These are phyloP conservation scores for Beverwykella pulmonaria DNA, from an alignment of 495 filamentous ascomycete species.

Conservation along the genomic window DNA sequence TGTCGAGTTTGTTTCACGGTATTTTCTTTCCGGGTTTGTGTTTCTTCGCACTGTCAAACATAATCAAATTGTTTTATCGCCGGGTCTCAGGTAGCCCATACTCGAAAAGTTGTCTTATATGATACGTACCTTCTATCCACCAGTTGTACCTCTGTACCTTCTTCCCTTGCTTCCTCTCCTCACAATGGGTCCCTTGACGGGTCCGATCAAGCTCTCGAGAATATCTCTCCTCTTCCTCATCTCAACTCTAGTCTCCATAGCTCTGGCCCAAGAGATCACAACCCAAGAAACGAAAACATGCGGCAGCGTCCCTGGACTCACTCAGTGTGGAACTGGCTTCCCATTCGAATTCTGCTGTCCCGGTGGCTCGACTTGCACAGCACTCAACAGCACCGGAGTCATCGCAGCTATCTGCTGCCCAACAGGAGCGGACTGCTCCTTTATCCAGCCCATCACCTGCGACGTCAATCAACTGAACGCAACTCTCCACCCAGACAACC, in stretches of 20 bases:
- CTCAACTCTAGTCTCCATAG: slow-evolving; percentile 40
- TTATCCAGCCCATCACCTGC: slow-evolving; percentile 72
- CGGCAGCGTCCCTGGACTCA: slow-evolving; percentile 48
- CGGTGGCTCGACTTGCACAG: slow-evolving; percentile 60
- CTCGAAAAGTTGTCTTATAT: neutral
- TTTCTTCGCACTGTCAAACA: neutral
- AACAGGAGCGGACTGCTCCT: slow-evolving; percentile 59
- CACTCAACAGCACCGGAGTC: slow-evolving; percentile 58
- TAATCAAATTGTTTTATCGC: neutral
- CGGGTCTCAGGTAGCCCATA: neutral
- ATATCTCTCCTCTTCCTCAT: slow-evolving; percentile 43
- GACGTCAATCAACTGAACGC: slow-evolving; percentile 68
- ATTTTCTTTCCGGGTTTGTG: neutral
- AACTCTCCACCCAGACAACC: slow-evolving; percentile 59
- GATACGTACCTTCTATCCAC: neutral
- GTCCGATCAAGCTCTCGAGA: slow-evolving; percentile 31
- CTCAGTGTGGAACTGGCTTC: slow-evolving; percentile 58
- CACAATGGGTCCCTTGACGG: slow-evolving; percentile 27
- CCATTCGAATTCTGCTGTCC: slow-evolving; percentile 79
- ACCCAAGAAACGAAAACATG: slow-evolving; percentile 50
- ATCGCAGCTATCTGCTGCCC: slow-evolving; percentile 82
- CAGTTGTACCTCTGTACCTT: neutral
- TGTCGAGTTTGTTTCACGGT: slow-evolving; percentile 18
- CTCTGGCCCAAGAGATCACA: slow-evolving; percentile 44
- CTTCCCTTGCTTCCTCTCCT: neutral